Base-by-base conservation (phyloP, 1,139 yeast genomes). In the Geotrichum citri-aurantii region DNA sequence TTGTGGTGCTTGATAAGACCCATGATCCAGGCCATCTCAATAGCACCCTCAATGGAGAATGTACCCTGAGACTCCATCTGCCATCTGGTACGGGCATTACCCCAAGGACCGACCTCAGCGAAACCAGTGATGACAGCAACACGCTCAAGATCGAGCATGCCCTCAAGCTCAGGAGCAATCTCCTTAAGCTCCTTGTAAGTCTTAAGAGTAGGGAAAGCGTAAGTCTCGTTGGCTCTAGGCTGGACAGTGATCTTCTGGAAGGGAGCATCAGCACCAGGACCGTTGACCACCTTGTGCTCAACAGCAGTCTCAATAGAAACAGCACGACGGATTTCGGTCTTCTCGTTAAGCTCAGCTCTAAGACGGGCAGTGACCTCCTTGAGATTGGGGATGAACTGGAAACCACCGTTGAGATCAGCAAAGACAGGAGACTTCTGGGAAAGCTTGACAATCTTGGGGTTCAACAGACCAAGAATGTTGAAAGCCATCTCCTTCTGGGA, bases 1-100 rank as follows among this genome's bases (percentile, higher is more conserved):
- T 89, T 90, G 74, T 86, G 91, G 79, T 93, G 93, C 76, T 88
- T 89, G 78, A 93, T 91, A 73, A 88, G 82, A 66, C 98, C 98
- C 98, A 93, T 93, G 68, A 93, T 91, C 98, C 98, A 93, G 57
- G 99, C 98, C 96, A 93, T 92, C 79, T 93, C 99, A 72, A 93
- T 88, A 71, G 97, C 88, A 72, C 99, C 99, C 78, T 93, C 99
- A 69, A 93, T 79, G n/a, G 98, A 92, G 76, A 93, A 93, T 71
- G 88, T 91, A 69, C 99, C 99, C 62, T 76, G 67, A 59, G 97
- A 89, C 79, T 93, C 99, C 96, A 93, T 93, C 77, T 93, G 98
- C 99, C 99, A 93, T 81, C 99, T 86, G 63, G 99, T 93, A 82
- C 98, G 88, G 52, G 99, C 78, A 74, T 92, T 91, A 83, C 99